Percentiles rank a stretch among this genome's conserved stretches.
Evolutionary conservation across 805 yeast genomes (phyloP).

Genomic region (Geotrichum ghanense): DNA sequence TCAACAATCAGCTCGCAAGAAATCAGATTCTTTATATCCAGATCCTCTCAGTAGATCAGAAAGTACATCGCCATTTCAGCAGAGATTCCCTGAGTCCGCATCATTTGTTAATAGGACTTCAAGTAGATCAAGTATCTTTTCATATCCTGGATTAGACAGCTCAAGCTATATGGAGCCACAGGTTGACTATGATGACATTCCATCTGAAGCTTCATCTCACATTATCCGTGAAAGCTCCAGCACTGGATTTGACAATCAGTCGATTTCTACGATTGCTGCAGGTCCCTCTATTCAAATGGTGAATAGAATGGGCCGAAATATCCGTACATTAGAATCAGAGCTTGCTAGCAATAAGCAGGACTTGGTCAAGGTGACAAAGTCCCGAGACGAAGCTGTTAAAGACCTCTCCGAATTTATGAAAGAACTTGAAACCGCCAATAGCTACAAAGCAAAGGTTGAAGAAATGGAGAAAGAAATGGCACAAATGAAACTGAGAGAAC

Average conservation of each 20-base stretch:
- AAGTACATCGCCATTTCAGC: constrained; percentile 7
- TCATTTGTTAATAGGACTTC: background rate
- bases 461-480: constrained; percentile 25
- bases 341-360: constrained; percentile 54
- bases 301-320: constrained; percentile 62
- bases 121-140: background rate
- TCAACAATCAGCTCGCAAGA: constrained; percentile 21
- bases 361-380: constrained; percentile 37
- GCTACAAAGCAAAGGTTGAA: constrained; percentile 25
- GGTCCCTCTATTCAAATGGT: constrained; percentile 48
- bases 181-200: background rate
- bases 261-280: constrained; percentile 3
- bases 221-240: background rate
- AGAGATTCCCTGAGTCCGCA: background rate
- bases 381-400: constrained; percentile 55
- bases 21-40: constrained; percentile 22
- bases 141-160: background rate
- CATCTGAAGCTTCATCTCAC: background rate
- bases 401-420: constrained; percentile 53
- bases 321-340: constrained; percentile 74
- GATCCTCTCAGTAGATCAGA: constrained; percentile 13
- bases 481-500: constrained; percentile 34
- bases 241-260: background rate
- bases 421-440: constrained; percentile 37
- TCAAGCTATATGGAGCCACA: background rate